Base-by-base conservation (phyloP, 768 basidiomycete genomes). In the Podaxis sp. region DNA sequence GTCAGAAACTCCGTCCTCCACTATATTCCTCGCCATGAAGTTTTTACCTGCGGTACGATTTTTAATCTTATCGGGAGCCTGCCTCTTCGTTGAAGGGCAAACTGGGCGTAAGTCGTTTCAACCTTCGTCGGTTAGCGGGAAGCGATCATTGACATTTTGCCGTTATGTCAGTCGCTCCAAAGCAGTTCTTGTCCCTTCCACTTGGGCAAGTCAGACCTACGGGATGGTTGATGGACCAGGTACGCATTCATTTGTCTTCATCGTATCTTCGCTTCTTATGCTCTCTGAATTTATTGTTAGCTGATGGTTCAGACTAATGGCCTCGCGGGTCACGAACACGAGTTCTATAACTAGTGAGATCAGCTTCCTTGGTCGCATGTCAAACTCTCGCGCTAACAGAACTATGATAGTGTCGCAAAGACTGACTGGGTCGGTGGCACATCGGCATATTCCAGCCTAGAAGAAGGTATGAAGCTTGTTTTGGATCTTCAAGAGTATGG, bases 171-270 rank as follows among this genome's bases (percentile, higher is more conserved):
- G 80, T 81, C 62, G 77, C 78, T 13, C 77, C 80, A 1, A 79
- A 78, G 68, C 78, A 76, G 65, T 81, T 72, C 64, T 65, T 76
- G 20, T 74, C 77, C 15, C 54, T 81, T 13, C 79, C 79, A 7
- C 70, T 81, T 20, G 78, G 79, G 17, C 68, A 72, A 37, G 67
- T 81, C 7, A 71, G 68, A 60, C 79, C 80, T 8, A 62, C 76
- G 0, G 79, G 80, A 66, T 81, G 80, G 80, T 68, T 81, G 30
- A 67, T 74, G 70, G 77, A 80, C 64, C 80, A 81, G 64, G 80
- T 77, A 66, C 11, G 33, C 13, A 55, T 50, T 49, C 24, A 17
- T 10, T 37, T 22, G 12, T 13, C 26, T 40, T 53, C 8, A 44
- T 57, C 24, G 3, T 20, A 0, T 46, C 44, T n/a, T 46, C 2